Percentiles rank a stretch among this genome's conserved stretches.
Conservation (phyloP, 805 yeast species). For the Cyberlindnera maclurae region DNA sequence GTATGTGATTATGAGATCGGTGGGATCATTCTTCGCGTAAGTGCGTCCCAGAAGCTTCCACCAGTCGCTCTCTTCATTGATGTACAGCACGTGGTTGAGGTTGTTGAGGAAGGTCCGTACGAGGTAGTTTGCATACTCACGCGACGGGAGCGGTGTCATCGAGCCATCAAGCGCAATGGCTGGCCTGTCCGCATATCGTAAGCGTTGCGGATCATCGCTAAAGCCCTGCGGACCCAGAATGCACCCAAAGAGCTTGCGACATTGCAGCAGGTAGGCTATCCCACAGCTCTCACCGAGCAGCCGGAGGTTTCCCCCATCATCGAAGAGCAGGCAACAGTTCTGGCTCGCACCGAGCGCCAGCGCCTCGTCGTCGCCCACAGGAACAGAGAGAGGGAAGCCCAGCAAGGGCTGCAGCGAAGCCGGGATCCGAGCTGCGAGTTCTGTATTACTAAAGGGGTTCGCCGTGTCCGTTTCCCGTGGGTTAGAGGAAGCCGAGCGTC, state of each 20-base stretch:
- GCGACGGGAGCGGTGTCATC: slow-evolving; percentile 26
- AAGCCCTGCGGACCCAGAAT: slow-evolving; percentile 29
- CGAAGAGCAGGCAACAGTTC: slow-evolving; percentile 27
- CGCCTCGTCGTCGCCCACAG: slow-evolving; percentile 12
- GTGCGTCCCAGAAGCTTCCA: slow-evolving; percentile 24
- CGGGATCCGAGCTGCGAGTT: slow-evolving; percentile 8
- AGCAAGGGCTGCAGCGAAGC: slow-evolving; percentile 17
- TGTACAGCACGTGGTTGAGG: slow-evolving; percentile 33
- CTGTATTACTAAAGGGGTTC: slow-evolving; percentile 1
- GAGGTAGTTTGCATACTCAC: slow-evolving; percentile 25
- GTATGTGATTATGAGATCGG: background rate
- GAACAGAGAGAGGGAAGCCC: slow-evolving; percentile 14
- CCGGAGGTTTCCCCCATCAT: slow-evolving; percentile 29
- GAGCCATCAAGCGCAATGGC: slow-evolving; percentile 9
- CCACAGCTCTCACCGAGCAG: slow-evolving; percentile 38
- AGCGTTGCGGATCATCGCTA: slow-evolving; percentile 32
- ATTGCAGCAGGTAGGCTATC: slow-evolving; percentile 33
- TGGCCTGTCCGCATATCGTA: slow-evolving; percentile 28
- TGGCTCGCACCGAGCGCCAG: slow-evolving; percentile 10
- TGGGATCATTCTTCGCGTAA: slow-evolving; percentile 13
- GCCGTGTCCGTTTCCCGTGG: background rate
- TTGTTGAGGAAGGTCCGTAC: slow-evolving; percentile 30
- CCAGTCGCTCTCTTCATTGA: slow-evolving; percentile 31
- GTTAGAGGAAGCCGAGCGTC: too few relatives aligned
- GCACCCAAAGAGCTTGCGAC: slow-evolving; percentile 30